A percentile compares a stretch with the other conserved stretches of the same genome.
Evolutionary conservation across 257 asterid species (phyloP).

Genomic region (Solanum gracilifrons): DNA sequence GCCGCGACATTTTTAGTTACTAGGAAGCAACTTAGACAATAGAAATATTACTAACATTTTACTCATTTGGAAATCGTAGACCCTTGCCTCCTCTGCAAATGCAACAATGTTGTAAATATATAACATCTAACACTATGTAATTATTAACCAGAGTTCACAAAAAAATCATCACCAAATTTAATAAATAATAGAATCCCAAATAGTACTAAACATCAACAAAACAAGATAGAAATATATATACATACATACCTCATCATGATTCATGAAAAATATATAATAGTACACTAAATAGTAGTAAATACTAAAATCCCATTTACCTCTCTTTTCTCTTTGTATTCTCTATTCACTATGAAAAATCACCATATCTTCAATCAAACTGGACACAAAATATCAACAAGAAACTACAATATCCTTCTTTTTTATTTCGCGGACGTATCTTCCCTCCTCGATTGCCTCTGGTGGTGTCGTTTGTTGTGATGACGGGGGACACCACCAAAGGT

Average conservation of each 20-base stretch:
- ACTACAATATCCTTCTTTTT: conserved; percentile 1
- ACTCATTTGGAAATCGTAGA: background rate
- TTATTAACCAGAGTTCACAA: background rate
- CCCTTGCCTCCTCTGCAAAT: background rate
- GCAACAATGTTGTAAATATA: background rate
- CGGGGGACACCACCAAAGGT: conserved; percentile 46
- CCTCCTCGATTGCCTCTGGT: conserved; percentile 7
- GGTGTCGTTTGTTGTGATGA: conserved; percentile 45
- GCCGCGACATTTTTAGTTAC: fast-evolving
- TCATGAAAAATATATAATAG: background rate
- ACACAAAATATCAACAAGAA: background rate
- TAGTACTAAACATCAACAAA: background rate
- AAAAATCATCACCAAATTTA: background rate
- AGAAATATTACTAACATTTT: background rate
- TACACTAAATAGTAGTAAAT: background rate
- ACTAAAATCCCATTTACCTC: background rate
- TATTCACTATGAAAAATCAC: conserved; percentile 29
- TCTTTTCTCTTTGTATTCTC: conserved; percentile 10
- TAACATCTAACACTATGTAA: background rate
- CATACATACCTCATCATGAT: background rate
- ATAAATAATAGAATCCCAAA: background rate
- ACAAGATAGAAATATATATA: background rate
- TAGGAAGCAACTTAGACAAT: background rate
- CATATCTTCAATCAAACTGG: background rate
- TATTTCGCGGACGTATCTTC: conserved; percentile 14